Evolutionary conservation across 1,284 basidiomycete species (phyloP).

Genomic region (Ceratobasidium sp.): DNA sequence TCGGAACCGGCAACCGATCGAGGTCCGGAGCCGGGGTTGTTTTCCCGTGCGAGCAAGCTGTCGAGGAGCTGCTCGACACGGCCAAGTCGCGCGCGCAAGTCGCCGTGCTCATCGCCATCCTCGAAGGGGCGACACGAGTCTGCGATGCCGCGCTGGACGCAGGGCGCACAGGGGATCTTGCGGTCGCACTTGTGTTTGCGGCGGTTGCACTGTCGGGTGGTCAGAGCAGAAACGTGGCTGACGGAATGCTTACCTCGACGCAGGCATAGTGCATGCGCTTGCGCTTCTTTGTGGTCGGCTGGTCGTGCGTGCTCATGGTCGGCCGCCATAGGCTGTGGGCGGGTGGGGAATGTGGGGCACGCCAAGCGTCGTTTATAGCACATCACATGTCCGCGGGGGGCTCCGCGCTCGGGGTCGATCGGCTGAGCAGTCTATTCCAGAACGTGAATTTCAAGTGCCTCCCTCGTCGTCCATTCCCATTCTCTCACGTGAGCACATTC

Average conservation of each 20-base stretch:
- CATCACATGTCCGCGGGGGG: constrained; percentile 4
- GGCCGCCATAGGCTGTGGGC: constrained; percentile 25
- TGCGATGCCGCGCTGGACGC: constrained; percentile 27
- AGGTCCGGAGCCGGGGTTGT: not conserved
- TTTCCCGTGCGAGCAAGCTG: constrained; percentile 19
- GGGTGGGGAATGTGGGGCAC: constrained; percentile 9
- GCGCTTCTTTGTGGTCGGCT: constrained; percentile 28
- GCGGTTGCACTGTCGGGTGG: constrained; percentile 10
- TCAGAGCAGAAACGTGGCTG: not conserved
- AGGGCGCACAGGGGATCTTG: constrained; percentile 32
- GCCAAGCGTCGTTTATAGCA: not conserved
- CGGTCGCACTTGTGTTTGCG: constrained; percentile 36
- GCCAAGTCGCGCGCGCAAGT: constrained; percentile 10
- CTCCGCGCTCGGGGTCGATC: not conserved
- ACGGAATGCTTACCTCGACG: constrained; percentile 6
- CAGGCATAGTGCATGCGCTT: constrained; percentile 37
- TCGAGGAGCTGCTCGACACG: constrained; percentile 20
- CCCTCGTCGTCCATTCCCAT: no score
- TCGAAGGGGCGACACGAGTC: constrained; percentile 27
- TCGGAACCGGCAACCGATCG: not conserved
- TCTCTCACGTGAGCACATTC: no score
- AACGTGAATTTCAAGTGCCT: no score
- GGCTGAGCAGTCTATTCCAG: no score
- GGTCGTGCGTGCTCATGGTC: constrained; percentile 18
- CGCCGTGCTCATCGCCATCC: constrained; percentile 33